Percentiles rank a stretch among this genome's conserved stretches.
These are phyloP conservation scores for Colletotrichum scovillei DNA, from an alignment of 2,329 filamentous ascomycete genomes.

Conservation along the genomic window DNA sequence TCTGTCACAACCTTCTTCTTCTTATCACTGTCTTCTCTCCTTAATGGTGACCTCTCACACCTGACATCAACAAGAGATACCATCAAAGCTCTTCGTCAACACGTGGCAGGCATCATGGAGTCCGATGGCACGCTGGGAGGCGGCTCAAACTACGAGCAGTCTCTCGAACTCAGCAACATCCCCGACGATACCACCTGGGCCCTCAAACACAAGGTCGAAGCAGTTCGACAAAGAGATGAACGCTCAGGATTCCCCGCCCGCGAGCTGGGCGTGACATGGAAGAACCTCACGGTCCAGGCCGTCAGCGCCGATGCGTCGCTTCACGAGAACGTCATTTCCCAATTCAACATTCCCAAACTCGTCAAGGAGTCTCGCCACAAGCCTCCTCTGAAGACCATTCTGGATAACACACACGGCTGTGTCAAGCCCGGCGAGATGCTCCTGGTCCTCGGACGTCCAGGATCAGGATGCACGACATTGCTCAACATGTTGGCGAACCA, in stretches of 20 bases:
- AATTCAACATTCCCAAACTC: slow-evolving; percentile 66
- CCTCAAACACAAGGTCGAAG: slow-evolving; percentile 60
- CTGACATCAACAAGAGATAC: slow-evolving; percentile 5
- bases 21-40: background rate
- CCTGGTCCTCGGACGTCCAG: slow-evolving; percentile 75
- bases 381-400: slow-evolving; percentile 71
- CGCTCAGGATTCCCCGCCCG: slow-evolving; percentile 59
- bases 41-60: slow-evolving; percentile 6
- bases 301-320: slow-evolving; percentile 70
- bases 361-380: slow-evolving; percentile 64
- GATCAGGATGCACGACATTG: slow-evolving; percentile 77
- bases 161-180: slow-evolving; percentile 12
- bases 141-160: slow-evolving; percentile 33
- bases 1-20: background rate
- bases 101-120: slow-evolving; percentile 29
- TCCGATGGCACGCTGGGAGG: slow-evolving; percentile 30
- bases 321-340: slow-evolving; percentile 72
- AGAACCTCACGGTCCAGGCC: slow-evolving; percentile 71
- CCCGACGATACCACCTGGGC: slow-evolving; percentile 48
- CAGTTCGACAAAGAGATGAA: slow-evolving; percentile 54
- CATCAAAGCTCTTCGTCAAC: background rate
- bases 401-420: slow-evolving; percentile 74
- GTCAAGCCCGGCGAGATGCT: slow-evolving; percentile 81
- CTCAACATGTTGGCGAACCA: slow-evolving; percentile 77
- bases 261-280: slow-evolving; percentile 73